Base-by-base conservation (phyloP, 345 rosid species). In the Sisymbrium altissimum region DNA sequence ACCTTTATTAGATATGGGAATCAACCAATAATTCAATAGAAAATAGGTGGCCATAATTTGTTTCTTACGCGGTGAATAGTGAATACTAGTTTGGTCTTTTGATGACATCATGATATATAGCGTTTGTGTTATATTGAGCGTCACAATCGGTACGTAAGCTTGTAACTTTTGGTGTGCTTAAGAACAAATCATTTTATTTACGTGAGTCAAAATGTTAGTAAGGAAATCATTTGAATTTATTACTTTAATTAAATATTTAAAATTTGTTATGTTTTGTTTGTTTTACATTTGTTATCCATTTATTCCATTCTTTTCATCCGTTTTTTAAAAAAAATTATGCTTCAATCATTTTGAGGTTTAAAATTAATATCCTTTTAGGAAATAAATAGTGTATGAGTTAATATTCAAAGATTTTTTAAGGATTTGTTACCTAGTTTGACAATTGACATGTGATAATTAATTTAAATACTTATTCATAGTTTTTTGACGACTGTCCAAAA, bases 381-480 rank as follows among this genome's bases (percentile, higher is more conserved):
- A 23, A 19, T 23, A 23, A 1, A 23, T 52, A 41, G 14, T 12
- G 32, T 52, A 29, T 40, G 36, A 40, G 6, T 19, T 40, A 8
- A 41, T 73, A 64, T 73, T 72, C 55, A 41, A 53, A 53, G 64
- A 41, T 54, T 41, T 36, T 54, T 18, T 0, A 44, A 65, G 48
- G 77, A 65, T 56, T 45, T 56, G 32, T 56, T 65, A 56, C 66
- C 66, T 56, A 45, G 49, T 65, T 73, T 73, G 35, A 55, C 21
- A 36, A 9, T 36, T 65, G 72, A 65, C 17, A 46, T 18, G 21
- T 55, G 17, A 45, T 15, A 44, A 27, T 44, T 7, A 45, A 64
- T 7, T 64, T 2, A 30, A 44, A 54, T 23, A 18, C 30, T n/a
- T 64, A 19, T 32, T 35, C 55, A 56, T 18, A 1, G 44, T 19